phyloP scores from a whole-genome alignment of 352 stramenopile species.

The Globisporangium echinulatum region DNA sequence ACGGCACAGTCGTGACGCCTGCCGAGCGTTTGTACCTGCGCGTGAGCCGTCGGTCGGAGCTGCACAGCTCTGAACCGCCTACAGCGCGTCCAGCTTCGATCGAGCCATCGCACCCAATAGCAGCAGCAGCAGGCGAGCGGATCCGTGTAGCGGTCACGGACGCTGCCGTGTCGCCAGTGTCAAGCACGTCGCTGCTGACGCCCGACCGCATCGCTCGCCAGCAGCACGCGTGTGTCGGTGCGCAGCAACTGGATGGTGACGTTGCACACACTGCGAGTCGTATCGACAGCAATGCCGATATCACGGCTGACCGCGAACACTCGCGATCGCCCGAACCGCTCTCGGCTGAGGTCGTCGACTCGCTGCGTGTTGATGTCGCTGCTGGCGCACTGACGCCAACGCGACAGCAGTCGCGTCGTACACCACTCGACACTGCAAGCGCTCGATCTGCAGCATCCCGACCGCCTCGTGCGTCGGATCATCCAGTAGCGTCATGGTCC shows the following conservation, averaged over 20 bases:
- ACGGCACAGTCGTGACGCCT: constrained; percentile 32
- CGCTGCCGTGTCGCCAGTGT: constrained; percentile 7
- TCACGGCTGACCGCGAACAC: no score
- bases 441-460: no score
- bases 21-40: constrained; percentile 43
- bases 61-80: constrained; percentile 11
- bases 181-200: constrained; percentile 9
- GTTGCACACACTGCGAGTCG: no score
- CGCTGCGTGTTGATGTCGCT: constrained; percentile 6
- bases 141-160: background rate
- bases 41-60: constrained; percentile 37
- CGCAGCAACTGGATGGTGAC: background rate
- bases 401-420: background rate
- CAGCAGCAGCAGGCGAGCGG: background rate
- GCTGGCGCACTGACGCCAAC: constrained; percentile 4
- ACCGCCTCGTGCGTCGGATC: no score
- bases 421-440: no score
- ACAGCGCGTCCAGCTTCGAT: background rate
- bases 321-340: no score
- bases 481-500: no score
- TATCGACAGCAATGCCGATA: no score
- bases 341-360: background rate
- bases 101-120: background rate
- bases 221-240: background rate
- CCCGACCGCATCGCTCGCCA: constrained; percentile 5